Evolutionary conservation across 2,329 filamentous ascomycete species (phyloP), one percentile per base, ranked within the genome.

Genomic region (Diaporthe sp.): DNA sequence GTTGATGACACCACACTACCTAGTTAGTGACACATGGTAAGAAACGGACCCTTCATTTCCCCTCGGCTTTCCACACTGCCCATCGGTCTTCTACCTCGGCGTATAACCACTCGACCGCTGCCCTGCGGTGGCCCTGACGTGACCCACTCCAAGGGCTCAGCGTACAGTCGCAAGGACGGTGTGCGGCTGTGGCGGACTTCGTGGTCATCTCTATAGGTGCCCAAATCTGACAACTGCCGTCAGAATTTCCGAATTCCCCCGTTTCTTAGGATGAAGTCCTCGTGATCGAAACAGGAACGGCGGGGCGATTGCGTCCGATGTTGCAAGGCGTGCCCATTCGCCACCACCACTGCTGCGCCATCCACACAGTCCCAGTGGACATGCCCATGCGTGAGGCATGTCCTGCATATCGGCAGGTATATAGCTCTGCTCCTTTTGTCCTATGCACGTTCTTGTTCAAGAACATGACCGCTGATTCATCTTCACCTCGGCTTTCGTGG

Each of bases 401-500:
- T 1, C 13, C 4, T 4, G 10, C 8, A 9, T 1, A 6, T 10
- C 1, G 4, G 2, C 3, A 28, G 15, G 7, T 42, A 17, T 19
- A 22, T 25, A 5, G 0, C 4, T 39, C 37, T n/a, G 37, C 34
- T 9, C 34, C 22, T 0, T 39, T 17, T 61, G 1, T 3, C 2
- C 22, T 9, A 0, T 25, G 8, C 4, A 8, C 34, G 31, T 15
- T 6, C 3, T 57, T 57, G n/a, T 31, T 13, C 0, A 34, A 2
- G 3, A n/a, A 3, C 28, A 31, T 37, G 19, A 25, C 15, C 3
- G 19, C 4, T 4, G 17, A 1, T 8, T 5, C 10, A 15, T 1
- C 17, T 68, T 76, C 75, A 76, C 55, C 31, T 76, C 19, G 71
- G 71, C 39, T 65, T 73, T 57, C 76, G 73, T 8, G 75, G 67